These are phyloP conservation scores for Cryphonectria carpinicola DNA, from an alignment of 2,329 filamentous ascomycete genomes.

Conservation along the genomic window DNA sequence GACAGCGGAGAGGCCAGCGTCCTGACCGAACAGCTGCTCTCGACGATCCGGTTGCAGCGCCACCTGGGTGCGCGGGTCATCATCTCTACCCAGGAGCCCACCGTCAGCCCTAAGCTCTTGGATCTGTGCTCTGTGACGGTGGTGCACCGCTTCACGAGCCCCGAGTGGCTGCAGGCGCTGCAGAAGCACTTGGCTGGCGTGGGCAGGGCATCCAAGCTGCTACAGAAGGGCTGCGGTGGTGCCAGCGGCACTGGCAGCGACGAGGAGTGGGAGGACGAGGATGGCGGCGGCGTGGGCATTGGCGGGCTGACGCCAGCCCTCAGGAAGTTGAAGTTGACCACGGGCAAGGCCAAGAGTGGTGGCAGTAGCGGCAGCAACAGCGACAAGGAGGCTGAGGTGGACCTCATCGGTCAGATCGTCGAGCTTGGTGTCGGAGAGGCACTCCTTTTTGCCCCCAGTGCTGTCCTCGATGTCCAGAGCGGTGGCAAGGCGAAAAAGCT, in stretches of 20 bases:
- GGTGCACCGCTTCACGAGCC: conserved; percentile 68
- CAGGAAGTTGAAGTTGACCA: conserved; percentile 15
- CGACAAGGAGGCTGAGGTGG: conserved; percentile 33
- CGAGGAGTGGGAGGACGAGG: neutral
- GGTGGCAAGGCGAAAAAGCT: conserved; percentile 35
- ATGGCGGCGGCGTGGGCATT: neutral
- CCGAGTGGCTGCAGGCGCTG: conserved; percentile 39
- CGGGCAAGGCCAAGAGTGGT: conserved; percentile 18
- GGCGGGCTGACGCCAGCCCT: conserved; percentile 15
- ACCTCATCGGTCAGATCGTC: conserved; percentile 49
- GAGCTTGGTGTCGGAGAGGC: conserved; percentile 49
- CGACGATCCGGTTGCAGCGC: conserved; percentile 70
- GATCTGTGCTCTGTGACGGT: conserved; percentile 74
- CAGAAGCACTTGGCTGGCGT: conserved; percentile 38
- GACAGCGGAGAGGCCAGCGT: conserved; percentile 55
- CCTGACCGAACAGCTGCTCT: conserved; percentile 66
- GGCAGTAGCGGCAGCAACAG: neutral
- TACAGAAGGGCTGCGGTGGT: conserved; percentile 26
- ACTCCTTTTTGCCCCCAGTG: conserved; percentile 51
- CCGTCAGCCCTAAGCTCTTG: conserved; percentile 67
- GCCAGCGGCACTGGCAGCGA: conserved; percentile 15
- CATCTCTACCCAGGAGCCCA: conserved; percentile 79
- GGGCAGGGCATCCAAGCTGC: conserved; percentile 30
- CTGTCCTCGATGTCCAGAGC: conserved; percentile 39
- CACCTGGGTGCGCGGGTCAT: conserved; percentile 70